phyloP scores from a whole-genome alignment of 2,329 filamentous ascomycete genomes.

The Paecilomyces niveus region DNA sequence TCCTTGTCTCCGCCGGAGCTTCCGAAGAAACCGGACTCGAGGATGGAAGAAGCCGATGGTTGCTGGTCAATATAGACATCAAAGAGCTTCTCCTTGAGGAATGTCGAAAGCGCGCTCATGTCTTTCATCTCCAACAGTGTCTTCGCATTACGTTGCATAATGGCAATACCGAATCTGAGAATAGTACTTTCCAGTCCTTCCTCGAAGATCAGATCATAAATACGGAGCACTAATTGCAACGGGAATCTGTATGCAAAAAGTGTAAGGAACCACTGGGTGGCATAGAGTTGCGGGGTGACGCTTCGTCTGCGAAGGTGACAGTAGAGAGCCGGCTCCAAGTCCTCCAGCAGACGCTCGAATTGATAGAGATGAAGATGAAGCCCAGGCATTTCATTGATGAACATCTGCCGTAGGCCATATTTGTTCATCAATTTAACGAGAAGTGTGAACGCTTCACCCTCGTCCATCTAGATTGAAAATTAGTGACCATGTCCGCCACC shows the following conservation, averaged over 20 bases:
- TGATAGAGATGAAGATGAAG: constrained; percentile 90
- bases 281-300: constrained; percentile 87
- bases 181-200: constrained; percentile 85
- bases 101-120: constrained; percentile 81
- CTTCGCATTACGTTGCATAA: constrained; percentile 90
- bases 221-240: constrained; percentile 86
- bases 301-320: constrained; percentile 84
- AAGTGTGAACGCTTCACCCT: constrained; percentile 92
- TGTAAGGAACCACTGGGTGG: constrained; percentile 97
- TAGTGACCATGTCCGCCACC: constrained; percentile 6
- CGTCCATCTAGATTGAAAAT: constrained; percentile 63
- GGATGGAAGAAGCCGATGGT: constrained; percentile 82
- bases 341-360: constrained; percentile 89
- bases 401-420: constrained; percentile 86
- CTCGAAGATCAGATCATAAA: constrained; percentile 91
- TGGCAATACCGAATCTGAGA: constrained; percentile 84
- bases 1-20: constrained; percentile 89
- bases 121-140: constrained; percentile 77
- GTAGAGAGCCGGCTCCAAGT: constrained; percentile 87
- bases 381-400: constrained; percentile 92
- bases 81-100: constrained; percentile 88
- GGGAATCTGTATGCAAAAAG: constrained; percentile 98
- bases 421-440: constrained; percentile 95
- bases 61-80: constrained; percentile 95
- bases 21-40: constrained; percentile 96